Evolutionary conservation across 768 basidiomycete genomes (phyloP), one percentile per base, ranked within the genome.

Genomic region (Aureoboletus auriporus): DNA sequence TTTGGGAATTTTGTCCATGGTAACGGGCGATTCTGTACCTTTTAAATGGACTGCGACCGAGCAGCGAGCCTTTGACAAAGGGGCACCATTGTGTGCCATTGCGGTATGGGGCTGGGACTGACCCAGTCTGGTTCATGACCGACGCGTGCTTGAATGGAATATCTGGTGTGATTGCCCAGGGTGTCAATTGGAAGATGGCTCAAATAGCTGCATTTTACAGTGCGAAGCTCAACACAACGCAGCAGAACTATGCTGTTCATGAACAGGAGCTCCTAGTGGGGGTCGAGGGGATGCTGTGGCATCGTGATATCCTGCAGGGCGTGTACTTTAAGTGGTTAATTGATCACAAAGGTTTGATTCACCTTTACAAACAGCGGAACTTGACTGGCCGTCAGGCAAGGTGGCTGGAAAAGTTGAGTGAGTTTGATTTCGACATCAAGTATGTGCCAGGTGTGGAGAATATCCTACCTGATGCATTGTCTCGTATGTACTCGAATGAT

Each of bases 241-340:
- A 74, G 43, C 69, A 69, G 17, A 73, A 73, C 35, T 73, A 74
- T 31, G 59, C 69, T 1, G 67, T 69, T 0, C 72, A 73, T 26
- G 69, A 74, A 43, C 66, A 68, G 7, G 70, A 75, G 30, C 56
- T 74, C 54, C 44, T 74, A 0, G 69, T 68, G 0, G 67, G 68
- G 0, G 53, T 74, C 0, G 69, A 73, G 33, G 63, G 67, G 0
- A 65, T 73, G 65, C 49, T 67, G 5, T 33, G 60, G 0, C 61
- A 66, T 26, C 33, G 52, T 0, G 63, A 68, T 33, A 54, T 70
- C 4, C 36, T 74, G 2, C 64, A 63, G 27, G 73, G 71, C 0
- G 53, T 44, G 0, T 39, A 34, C 0, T 72, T 74, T 31, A 39
- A 39, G 0, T 67, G 67, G 57, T 27, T 60, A 3, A 71, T 66